A percentile compares a stretch with the other conserved stretches of the same genome.
Evolutionary conservation across 805 yeast genomes (phyloP).

Genomic region (Allodekkera sacchari): DNA sequence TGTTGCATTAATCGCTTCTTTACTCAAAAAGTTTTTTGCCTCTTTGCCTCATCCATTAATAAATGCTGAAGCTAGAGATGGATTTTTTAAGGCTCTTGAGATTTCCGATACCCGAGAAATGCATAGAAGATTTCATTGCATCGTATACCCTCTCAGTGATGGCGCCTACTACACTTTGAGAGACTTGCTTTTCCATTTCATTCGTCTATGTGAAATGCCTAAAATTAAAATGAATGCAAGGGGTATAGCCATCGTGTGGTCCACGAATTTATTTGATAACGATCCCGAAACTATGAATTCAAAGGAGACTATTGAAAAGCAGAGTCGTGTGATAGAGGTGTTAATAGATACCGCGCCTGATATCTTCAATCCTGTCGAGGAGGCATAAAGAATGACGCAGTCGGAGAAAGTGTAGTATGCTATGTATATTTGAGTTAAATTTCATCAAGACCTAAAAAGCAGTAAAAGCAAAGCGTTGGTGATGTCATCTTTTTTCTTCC

Average conservation of each 20-base stretch:
- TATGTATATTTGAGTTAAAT: neutral
- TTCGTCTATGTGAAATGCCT: constrained; percentile 27
- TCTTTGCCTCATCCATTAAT: constrained; percentile 83
- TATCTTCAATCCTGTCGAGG: constrained; percentile 38
- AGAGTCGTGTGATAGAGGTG: constrained; percentile 71
- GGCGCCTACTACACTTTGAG: constrained; percentile 90
- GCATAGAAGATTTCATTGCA: constrained; percentile 75
- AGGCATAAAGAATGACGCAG: too few relatives aligned
- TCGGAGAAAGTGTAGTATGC: neutral
- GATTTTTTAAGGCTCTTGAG: constrained; percentile 63
- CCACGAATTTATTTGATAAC: constrained; percentile 74
- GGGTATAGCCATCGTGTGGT: constrained; percentile 89
- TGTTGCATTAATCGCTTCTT: constrained; percentile 78
- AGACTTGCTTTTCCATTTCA: constrained; percentile 73
- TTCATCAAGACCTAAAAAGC: neutral
- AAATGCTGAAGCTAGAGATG: constrained; percentile 50
- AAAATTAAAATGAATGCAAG: constrained; percentile 78
- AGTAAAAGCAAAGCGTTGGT: too few relatives aligned
- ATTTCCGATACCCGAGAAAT: constrained; percentile 48
- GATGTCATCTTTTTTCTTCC: too few relatives aligned
- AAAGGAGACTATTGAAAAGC: constrained; percentile 34
- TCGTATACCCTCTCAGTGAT: constrained; percentile 86
- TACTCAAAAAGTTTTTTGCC: constrained; percentile 76
- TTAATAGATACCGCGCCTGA: constrained; percentile 77
- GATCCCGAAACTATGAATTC: constrained; percentile 37